These are phyloP conservation scores for Cytospora paraplurivora DNA, from an alignment of 2,329 filamentous ascomycete species.

Conservation along the genomic window DNA sequence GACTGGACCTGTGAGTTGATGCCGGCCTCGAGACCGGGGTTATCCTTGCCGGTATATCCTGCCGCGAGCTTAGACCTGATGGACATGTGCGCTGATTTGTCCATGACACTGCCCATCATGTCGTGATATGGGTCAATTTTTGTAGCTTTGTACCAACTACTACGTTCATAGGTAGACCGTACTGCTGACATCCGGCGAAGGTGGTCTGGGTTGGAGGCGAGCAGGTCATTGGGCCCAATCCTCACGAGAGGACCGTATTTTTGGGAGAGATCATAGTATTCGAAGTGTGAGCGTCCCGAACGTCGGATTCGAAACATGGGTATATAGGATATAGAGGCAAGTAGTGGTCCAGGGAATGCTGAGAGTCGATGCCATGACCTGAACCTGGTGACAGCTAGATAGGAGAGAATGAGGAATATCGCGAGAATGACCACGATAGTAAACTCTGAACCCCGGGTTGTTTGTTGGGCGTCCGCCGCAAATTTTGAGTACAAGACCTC, in stretches of 20 bases:
- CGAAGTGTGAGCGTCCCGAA: conserved; percentile 16
- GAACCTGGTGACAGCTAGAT: conserved; percentile 15
- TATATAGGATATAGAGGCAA: conserved; percentile 19
- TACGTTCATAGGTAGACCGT: conserved; percentile 20
- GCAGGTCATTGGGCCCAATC: conserved; percentile 24
- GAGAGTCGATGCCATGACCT: conserved; percentile 22
- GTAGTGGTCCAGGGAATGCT: conserved; percentile 15
- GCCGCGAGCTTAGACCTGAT: conserved; percentile 27
- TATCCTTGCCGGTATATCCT: conserved; percentile 30
- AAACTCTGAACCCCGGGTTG: background rate
- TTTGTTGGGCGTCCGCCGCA: background rate
- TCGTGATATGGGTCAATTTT: conserved; percentile 28
- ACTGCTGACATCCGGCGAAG: conserved; percentile 24
- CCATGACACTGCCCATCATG: conserved; percentile 31
- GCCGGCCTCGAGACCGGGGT: conserved; percentile 26
- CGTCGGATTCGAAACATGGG: conserved; percentile 19
- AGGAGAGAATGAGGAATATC: conserved; percentile 6
- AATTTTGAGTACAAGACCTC: background rate
- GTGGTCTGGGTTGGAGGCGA: conserved; percentile 22
- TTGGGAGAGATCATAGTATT: conserved; percentile 18
- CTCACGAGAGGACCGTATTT: conserved; percentile 23
- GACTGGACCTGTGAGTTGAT: conserved; percentile 27
- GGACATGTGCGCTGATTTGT: conserved; percentile 28
- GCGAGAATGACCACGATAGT: background rate
- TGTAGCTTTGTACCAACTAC: conserved; percentile 24